Evolutionary conservation across 306 rosid genomes (phyloP).

Genomic region (Erythrophleum fordii): DNA sequence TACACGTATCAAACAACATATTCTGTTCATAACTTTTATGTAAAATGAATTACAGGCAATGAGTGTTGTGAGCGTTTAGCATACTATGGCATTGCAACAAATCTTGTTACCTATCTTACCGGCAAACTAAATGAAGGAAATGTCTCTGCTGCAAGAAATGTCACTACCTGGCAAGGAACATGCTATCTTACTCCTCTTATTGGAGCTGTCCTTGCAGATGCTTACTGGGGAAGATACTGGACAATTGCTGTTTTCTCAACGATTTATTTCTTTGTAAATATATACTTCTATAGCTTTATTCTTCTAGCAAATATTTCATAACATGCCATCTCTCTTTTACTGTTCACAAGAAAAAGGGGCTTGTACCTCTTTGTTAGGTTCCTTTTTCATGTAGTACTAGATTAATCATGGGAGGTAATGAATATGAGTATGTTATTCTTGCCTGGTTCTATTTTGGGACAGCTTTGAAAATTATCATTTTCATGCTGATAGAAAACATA

Average conservation of each 20-base stretch:
- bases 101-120: conserved; percentile 94
- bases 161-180: conserved; percentile 97
- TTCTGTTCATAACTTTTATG: conserved; percentile 11
- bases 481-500: neutral
- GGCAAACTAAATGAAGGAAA: conserved; percentile 84
- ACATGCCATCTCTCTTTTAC: conserved; percentile 5
- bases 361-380: neutral
- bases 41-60: conserved; percentile 61
- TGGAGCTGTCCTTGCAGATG: conserved; percentile 95
- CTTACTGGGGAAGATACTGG: conserved; percentile 99
- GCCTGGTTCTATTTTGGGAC: neutral
- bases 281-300: conserved; percentile 7
- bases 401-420: neutral
- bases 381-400: conserved; percentile 2
- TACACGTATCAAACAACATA: neutral
- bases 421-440: neutral
- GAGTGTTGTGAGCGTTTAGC: conserved; percentile 97
- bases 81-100: conserved; percentile 90
- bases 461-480: neutral
- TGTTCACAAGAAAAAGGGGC: neutral
- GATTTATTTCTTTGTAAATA: conserved; percentile 79
- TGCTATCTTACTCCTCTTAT: conserved; percentile 97
- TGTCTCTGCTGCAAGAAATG: conserved; percentile 89
- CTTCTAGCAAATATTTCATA: conserved; percentile 19
- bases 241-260: conserved; percentile 85